These are phyloP conservation scores for Beauveria rudraprayagi DNA, from an alignment of 2,329 filamentous ascomycete genomes.

Conservation along the genomic window DNA sequence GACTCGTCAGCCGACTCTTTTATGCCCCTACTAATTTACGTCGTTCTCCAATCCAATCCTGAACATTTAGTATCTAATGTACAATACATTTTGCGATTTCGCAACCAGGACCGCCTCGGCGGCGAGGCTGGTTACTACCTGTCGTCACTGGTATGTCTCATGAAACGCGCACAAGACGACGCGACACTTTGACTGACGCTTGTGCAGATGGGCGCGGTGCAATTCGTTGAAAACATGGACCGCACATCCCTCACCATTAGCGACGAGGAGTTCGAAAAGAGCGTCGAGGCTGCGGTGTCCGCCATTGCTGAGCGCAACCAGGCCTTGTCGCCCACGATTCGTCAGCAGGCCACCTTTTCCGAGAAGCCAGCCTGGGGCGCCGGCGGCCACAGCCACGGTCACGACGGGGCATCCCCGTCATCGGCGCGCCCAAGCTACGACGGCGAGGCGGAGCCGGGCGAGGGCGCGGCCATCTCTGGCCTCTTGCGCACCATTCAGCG, in stretches of 20 bases:
- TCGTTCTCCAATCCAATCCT: slow-evolving; percentile 87
- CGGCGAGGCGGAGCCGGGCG: slow-evolving; percentile 39
- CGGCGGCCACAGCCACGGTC: slow-evolving; percentile 12
- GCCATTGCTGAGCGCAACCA: slow-evolving; percentile 88
- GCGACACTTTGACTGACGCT: not conserved
- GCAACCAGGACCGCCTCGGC: slow-evolving; percentile 92
- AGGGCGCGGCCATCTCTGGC: slow-evolving; percentile 77
- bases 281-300: slow-evolving; percentile 94
- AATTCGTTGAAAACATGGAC: slow-evolving; percentile 95
- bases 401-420: slow-evolving; percentile 15
- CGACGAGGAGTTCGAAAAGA: slow-evolving; percentile 89
- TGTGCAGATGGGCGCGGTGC: slow-evolving; percentile 75
- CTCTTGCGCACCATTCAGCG: slow-evolving; percentile 84
- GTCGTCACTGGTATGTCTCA: slow-evolving; percentile 65
- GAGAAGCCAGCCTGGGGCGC: slow-evolving; percentile 37
- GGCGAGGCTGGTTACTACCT: slow-evolving; percentile 99
- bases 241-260: slow-evolving; percentile 87
- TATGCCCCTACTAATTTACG: slow-evolving; percentile 89
- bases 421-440: not conserved
- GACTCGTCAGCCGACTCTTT: slow-evolving; percentile 97
- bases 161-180: too few relatives aligned
- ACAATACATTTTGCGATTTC: slow-evolving; percentile 93
- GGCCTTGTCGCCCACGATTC: slow-evolving; percentile 36
- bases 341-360: slow-evolving; percentile 32
- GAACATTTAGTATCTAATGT: slow-evolving; percentile 96